Evolutionary conservation across 1,139 yeast species (phyloP), one percentile per base, ranked within the genome.

Genomic region (Debaryomyces psychrophilus): DNA sequence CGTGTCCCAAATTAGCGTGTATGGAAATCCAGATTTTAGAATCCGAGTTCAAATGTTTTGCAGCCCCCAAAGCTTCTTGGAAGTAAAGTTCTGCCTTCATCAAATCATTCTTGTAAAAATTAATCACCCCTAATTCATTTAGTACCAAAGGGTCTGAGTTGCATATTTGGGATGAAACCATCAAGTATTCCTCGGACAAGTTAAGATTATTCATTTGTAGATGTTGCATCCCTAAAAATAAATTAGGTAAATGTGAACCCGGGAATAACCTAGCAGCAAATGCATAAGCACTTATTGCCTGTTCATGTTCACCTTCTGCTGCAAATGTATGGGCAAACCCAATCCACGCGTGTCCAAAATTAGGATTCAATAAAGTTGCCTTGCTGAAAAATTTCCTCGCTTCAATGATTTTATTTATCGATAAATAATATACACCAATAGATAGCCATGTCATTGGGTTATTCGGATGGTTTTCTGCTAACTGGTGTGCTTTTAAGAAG

Each of bases 301-400:
- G 99, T 63, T 95, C 99, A 60, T 95, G 98, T 66, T 95, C 99
- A 8, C 97, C 96, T 64, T 95, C 99, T 1, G 89, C 87, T 0
- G 97, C 97, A 77, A 90, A 95, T 0, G 99, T 92, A 61, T 93
- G 98, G 1, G 98, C 98, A 71, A 95, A 95, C 1, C 98, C 99
- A 41, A 95, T 84, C 99, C 99, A 95, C 1, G 98, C 97, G 46
- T 89, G 95, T 0, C 96, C 96, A 69, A 89, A 90, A 55, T 86
- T 88, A 1, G 99, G 96, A 56, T 90, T 87, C 54, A 92, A 68
- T 55, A 90, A 76, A 0, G 98, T 90, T 0, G 98, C 93, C 62
- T 90, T 92, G 46, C 95, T 85, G 65, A 92, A 95, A 62, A 81
- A 90, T 53, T 87, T 79, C 47, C 99, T 74, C 0, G 98, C 97